phyloP scores from a whole-genome alignment of 139 green algal genomes.

The Chlorella sp. region DNA sequence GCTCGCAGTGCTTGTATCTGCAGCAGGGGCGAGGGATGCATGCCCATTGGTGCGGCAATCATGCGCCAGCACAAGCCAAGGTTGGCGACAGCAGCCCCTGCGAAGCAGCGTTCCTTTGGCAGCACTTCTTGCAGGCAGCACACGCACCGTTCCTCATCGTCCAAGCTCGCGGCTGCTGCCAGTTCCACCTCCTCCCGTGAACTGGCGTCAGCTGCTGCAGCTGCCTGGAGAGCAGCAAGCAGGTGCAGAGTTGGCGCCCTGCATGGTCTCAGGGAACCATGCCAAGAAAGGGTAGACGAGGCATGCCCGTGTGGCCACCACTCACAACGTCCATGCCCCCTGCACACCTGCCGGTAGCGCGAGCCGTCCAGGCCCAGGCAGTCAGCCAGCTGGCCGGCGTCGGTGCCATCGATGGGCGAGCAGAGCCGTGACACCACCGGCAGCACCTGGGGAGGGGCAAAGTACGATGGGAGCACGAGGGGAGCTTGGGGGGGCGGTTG shows the following conservation, averaged over 20 bases:
- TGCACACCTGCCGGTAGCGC: slow-evolving; percentile 52
- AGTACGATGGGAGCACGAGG: too few relatives aligned
- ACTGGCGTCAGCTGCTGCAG: slow-evolving; percentile 10
- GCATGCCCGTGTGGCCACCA: too few relatives aligned
- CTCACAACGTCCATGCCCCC: too few relatives aligned
- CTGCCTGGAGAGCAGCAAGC: too few relatives aligned
- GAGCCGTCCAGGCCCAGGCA: slow-evolving; percentile 92
- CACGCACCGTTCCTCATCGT: slow-evolving; percentile 71
- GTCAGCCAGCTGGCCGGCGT: slow-evolving; percentile 83
- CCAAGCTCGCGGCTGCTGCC: slow-evolving; percentile 49
- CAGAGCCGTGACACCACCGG: slow-evolving; percentile 92
- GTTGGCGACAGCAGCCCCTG: not conserved
- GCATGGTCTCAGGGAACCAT: too few relatives aligned
- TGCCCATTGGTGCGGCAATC: not conserved
- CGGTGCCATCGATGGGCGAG: slow-evolving; percentile 91
- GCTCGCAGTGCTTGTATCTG: slow-evolving; percentile 49
- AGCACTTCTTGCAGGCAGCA: not conserved
- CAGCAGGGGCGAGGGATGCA: not conserved
- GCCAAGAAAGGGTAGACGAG: too few relatives aligned
- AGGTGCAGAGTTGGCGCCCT: too few relatives aligned
- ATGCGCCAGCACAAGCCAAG: not conserved
- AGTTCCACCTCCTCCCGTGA: slow-evolving; percentile 56
- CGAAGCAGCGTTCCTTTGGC: not conserved
- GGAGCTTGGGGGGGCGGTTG: too few relatives aligned
- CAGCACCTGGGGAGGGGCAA: too few relatives aligned